Evolutionary conservation across 1,284 basidiomycete genomes (phyloP).

Genomic region (Inonotus hispidus): DNA sequence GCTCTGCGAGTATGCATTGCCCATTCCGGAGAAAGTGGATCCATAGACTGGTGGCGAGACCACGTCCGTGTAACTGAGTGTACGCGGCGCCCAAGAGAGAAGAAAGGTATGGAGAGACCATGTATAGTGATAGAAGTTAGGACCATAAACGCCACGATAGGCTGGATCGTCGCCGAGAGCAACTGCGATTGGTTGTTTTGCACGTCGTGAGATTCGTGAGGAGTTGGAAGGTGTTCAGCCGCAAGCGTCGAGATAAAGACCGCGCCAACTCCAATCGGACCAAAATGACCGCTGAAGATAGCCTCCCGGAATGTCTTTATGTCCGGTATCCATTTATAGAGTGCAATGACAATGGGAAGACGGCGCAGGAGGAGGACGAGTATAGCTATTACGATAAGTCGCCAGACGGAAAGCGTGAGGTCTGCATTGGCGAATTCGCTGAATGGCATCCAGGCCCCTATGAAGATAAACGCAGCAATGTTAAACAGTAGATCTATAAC

Average conservation of each 20-base stretch:
- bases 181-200: constrained; percentile 60
- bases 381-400: constrained; percentile 77
- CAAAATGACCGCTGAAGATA: constrained; percentile 88
- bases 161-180: constrained; percentile 74
- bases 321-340: constrained; percentile 91
- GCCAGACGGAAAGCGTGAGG: constrained; percentile 76
- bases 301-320: constrained; percentile 88
- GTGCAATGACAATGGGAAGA: constrained; percentile 74
- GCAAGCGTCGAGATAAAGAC: constrained; percentile 92
- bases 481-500: constrained; percentile 94
- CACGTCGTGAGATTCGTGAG: constrained; percentile 33
- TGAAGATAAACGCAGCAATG: constrained; percentile 84
- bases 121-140: constrained; percentile 83
- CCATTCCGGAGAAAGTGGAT: constrained; percentile 59
- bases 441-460: constrained; percentile 96
- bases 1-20: constrained; percentile 71
- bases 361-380: constrained; percentile 75
- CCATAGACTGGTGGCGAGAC: constrained; percentile 61
- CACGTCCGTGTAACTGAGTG: constrained; percentile 87
- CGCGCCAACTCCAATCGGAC: constrained; percentile 87
- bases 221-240: constrained; percentile 57
- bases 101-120: constrained; percentile 89
- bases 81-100: constrained; percentile 84
- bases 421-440: constrained; percentile 57
- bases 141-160: constrained; percentile 90